Conservation (phyloP, 2,329 filamentous ascomycete genomes). For the Passalora sequoiae region DNA sequence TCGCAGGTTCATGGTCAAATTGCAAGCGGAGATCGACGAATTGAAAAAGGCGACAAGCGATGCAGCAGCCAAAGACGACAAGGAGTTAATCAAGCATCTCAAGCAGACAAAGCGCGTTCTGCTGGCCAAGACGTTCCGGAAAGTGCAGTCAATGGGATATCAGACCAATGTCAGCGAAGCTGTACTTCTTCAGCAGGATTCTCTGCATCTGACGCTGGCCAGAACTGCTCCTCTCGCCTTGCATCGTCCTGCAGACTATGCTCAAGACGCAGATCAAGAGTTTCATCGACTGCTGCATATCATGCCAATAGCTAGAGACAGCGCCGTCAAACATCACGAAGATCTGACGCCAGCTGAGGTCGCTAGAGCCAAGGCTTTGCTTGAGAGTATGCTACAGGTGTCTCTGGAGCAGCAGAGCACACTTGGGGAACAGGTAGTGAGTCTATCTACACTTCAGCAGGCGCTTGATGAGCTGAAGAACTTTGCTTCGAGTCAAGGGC, state of each 20-base stretch:
- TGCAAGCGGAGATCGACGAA: conserved; percentile 63
- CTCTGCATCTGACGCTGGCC: conserved; percentile 65
- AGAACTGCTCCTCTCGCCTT: conserved; percentile 38
- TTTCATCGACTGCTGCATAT: conserved; percentile 76
- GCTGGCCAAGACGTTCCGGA: conserved; percentile 80
- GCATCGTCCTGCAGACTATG: background rate
- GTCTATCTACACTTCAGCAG: conserved; percentile 3
- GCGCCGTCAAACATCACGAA: conserved; percentile 68
- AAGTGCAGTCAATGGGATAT: conserved; percentile 82
- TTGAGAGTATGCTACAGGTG: conserved; percentile 74
- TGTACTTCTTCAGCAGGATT: conserved; percentile 66
- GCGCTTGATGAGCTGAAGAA: conserved; percentile 10
- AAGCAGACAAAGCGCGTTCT: conserved; percentile 86
- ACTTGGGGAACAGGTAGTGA: conserved; percentile 7
- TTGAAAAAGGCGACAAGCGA: conserved; percentile 79
- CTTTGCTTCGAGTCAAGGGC: conserved; percentile 6
- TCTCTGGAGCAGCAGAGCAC: conserved; percentile 19
- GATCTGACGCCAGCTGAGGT: conserved; percentile 80
- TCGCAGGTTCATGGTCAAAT: conserved; percentile 37
- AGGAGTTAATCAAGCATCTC: conserved; percentile 75
- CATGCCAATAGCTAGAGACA: conserved; percentile 61
- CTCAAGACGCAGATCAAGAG: conserved; percentile 56
- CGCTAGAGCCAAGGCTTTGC: conserved; percentile 69
- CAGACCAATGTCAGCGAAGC: conserved; percentile 73
- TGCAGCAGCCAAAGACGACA: conserved; percentile 80